phyloP scores from a whole-genome alignment of 1,139 yeast genomes.

The Arxiozyma heterogenica region DNA sequence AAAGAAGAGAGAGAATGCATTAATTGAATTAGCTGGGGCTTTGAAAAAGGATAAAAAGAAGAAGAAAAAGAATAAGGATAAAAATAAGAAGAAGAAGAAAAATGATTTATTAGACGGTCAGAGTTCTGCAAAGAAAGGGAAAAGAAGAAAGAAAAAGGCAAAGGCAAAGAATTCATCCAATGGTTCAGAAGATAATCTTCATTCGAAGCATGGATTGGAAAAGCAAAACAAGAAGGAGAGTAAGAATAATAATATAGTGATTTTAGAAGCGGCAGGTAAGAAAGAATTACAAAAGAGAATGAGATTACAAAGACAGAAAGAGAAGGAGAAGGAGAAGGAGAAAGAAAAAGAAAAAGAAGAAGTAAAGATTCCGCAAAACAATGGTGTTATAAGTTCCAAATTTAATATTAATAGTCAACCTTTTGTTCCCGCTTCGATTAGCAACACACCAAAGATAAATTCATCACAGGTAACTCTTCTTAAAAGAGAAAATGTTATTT shows the following conservation, averaged over 20 bases:
- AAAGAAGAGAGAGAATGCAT: conserved; percentile 16
- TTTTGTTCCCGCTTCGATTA: neutral
- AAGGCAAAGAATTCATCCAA: conserved; percentile 1
- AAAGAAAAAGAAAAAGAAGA: neutral
- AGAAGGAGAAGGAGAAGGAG: conserved; percentile 3
- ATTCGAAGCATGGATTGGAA: neutral
- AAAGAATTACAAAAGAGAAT: conserved; percentile 24
- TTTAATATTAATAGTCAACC: conserved; percentile 2
- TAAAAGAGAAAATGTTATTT: neutral
- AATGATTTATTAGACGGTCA: neutral
- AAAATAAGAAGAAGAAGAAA: conserved; percentile 12
- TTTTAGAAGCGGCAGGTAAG: conserved; percentile 29
- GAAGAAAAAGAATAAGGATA: conserved; percentile 5
- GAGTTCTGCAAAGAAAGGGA: neutral
- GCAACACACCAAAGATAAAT: neutral
- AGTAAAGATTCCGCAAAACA: too few species aligned
- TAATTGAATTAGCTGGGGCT: conserved; percentile 19
- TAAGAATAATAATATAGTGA: conserved; percentile 21
- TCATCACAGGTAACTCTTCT: neutral
- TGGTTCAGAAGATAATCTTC: neutral
- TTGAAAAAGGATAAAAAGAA: conserved; percentile 12
- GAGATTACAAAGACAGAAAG: conserved; percentile 15
- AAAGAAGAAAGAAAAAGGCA: conserved; percentile 8
- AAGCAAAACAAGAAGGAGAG: conserved; percentile 1
- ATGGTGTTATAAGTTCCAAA: neutral